Percentiles rank a stretch among this genome's conserved stretches.
Conservation (phyloP, 805 yeast species). For the Saturnispora bothae region DNA sequence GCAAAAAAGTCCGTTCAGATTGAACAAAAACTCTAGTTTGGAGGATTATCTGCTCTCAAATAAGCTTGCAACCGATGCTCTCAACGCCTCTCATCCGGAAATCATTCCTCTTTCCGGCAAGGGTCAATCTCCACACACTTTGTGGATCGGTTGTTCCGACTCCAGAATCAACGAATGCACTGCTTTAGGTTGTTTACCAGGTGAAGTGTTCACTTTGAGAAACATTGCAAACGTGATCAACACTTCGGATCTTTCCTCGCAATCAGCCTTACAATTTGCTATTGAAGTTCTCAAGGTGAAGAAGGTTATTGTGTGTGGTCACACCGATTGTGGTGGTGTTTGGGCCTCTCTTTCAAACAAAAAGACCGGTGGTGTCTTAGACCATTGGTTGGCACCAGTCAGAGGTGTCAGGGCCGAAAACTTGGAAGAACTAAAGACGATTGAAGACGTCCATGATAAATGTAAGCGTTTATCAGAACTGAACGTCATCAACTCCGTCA, state of each 20-base stretch:
- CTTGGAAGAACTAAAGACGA: slow-evolving; percentile 36
- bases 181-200: slow-evolving; percentile 68
- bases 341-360: slow-evolving; percentile 65
- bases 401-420: slow-evolving; percentile 60
- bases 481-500: slow-evolving; percentile 65
- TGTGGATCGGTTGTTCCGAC: slow-evolving; percentile 93
- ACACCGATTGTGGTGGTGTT: slow-evolving; percentile 90
- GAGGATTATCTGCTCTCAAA: slow-evolving; percentile 41
- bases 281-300: slow-evolving; percentile 72
- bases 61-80: slow-evolving; percentile 34
- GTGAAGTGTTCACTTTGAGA: slow-evolving; percentile 82
- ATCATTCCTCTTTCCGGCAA: slow-evolving; percentile 55
- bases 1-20: slow-evolving; percentile 28
- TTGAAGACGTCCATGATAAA: slow-evolving; percentile 40
- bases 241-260: slow-evolving; percentile 59
- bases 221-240: slow-evolving; percentile 76
- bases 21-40: slow-evolving; percentile 37
- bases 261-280: slow-evolving; percentile 80
- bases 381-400: slow-evolving; percentile 60
- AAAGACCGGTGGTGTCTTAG: slow-evolving; percentile 57
- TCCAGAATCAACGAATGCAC: slow-evolving; percentile 79
- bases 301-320: slow-evolving; percentile 84
- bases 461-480: slow-evolving; percentile 62
- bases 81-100: slow-evolving; percentile 42
- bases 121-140: slow-evolving; percentile 87